phyloP scores from a whole-genome alignment of 2,329 filamentous ascomycete genomes.

The Pezicula neosporulosa region DNA sequence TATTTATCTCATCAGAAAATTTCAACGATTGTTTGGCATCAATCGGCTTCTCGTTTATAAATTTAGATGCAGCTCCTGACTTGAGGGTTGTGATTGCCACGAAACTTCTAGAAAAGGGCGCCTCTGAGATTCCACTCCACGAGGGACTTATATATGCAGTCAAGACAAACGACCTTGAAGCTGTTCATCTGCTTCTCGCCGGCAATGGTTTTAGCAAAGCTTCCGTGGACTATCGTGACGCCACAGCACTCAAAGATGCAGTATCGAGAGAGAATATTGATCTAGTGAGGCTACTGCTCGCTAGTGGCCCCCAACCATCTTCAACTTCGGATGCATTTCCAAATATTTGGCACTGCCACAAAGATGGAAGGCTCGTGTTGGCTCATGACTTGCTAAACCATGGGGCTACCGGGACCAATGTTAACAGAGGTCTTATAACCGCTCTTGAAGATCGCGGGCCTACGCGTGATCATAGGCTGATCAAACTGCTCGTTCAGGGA shows the following conservation, averaged over 20 bases:
- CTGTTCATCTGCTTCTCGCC: slow-evolving; percentile 1
- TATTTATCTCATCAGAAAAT: neutral
- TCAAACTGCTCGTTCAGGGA: neutral
- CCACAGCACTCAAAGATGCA: neutral
- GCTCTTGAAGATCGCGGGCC: neutral
- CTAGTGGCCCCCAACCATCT: neutral
- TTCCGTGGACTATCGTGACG: slow-evolving; percentile 10
- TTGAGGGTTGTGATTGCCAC: neutral
- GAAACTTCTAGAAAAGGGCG: slow-evolving; percentile 4
- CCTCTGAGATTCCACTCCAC: slow-evolving; percentile 1
- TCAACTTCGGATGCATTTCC: neutral
- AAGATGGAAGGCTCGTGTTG: neutral
- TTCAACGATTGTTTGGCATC: slow-evolving; percentile 1
- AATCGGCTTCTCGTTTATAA: slow-evolving; percentile 2
- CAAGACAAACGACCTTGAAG: slow-evolving; percentile 2
- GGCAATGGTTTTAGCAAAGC: slow-evolving; percentile 1
- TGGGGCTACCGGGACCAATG: neutral
- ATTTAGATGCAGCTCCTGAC: neutral
- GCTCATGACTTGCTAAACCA: neutral
- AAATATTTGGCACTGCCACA: neutral
- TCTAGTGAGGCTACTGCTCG: neutral
- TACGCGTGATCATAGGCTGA: neutral
- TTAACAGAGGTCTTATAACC: neutral
- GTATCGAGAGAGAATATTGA: neutral
- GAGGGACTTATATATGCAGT: slow-evolving; percentile 5